Evolutionary conservation across 352 stramenopile genomes (phyloP).

Genomic region (Hyaloperonospora brassicae): DNA sequence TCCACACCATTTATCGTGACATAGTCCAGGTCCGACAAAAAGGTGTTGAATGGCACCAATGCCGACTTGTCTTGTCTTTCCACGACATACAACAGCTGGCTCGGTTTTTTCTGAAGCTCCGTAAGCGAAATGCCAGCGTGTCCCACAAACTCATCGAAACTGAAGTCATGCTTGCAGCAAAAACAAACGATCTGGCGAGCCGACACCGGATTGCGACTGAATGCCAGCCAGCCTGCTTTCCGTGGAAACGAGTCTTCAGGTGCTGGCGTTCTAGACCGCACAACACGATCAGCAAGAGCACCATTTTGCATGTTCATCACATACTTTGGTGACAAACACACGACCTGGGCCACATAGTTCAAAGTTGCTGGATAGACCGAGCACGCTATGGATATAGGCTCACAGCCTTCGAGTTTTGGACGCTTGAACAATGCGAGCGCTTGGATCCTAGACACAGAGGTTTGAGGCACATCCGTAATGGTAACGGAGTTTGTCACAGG

Average conservation of each 20-base stretch:
- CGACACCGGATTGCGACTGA: constrained; percentile 5
- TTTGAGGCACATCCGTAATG: not conserved
- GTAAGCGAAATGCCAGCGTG: constrained; percentile 23
- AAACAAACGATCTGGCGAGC: constrained; percentile 10
- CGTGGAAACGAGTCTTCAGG: constrained; percentile 22
- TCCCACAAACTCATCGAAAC: constrained; percentile 15
- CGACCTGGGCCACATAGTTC: constrained; percentile 20
- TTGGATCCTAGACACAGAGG: constrained; percentile 4
- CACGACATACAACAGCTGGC: constrained; percentile 22
- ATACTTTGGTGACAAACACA: constrained; percentile 27
- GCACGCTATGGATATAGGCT: too few relatives aligned
- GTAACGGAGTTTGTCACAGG: not conserved
- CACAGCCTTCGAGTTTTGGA: not conserved
- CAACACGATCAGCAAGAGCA: constrained; percentile 19
- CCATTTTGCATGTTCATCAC: constrained; percentile 30
- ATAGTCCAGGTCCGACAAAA: constrained; percentile 10
- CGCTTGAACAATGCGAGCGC: constrained; percentile 23
- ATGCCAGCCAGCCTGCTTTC: constrained; percentile 24
- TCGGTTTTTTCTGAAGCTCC: constrained; percentile 9
- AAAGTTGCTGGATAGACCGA: not conserved
- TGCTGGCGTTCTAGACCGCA: constrained; percentile 13
- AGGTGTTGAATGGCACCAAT: constrained; percentile 18
- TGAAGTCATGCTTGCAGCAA: constrained; percentile 16
- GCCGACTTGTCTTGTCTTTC: constrained; percentile 16
- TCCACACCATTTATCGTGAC: not conserved